Evolutionary conservation across 768 basidiomycete species (phyloP), one percentile per base, ranked within the genome.

Genomic region (Auricularia sp.): DNA sequence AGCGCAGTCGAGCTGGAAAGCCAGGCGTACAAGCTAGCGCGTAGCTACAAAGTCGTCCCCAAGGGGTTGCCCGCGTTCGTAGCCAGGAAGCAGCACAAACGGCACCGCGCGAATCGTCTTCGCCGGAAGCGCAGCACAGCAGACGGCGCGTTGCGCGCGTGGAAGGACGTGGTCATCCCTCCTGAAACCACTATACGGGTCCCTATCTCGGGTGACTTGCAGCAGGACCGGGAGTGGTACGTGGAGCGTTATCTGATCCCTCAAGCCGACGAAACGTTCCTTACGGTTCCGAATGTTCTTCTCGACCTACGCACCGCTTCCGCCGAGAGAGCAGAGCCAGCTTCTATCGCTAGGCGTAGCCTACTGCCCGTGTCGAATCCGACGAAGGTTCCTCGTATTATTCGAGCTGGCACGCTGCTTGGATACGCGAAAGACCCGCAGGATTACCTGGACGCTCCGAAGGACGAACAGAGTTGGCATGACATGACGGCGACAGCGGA

Each of bases 281-380:
- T 51, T 3, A 51, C 47, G 16, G 47, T 51, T 51, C 47, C 47
- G 3, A 51, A 51, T 16, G 18, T 16, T 5, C 47, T 51, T 24
- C 37, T 14, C 29, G 24, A 3, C 63, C 66, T 56, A 6, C 58
- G 45, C 39, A 45, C 33, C 44, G 54, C 39, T 59, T 61, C 63
- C 8, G 59, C 63, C 8, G n/a, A 61, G 5, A 42, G 64, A 29
- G 63, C n/a, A 29, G 29, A 66, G 37, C 65, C 65, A 2, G 65
- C 62, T 21, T 62, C 63, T 5, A 24, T 68, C 6, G 39, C 35
- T 37, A 21, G 29, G 4, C 29, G 21, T 54, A 59, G 16, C 10
- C n/a, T 51, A 4, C 36, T 68, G 16, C 66, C 62, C 16, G 62
- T 68, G 39, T 36, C 64, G 6, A 69, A 69, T 59, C 61, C 64